These are phyloP conservation scores for Fraxinus sp. DNA, from an alignment of 305 asterid genomes.

Conservation along the genomic window DNA sequence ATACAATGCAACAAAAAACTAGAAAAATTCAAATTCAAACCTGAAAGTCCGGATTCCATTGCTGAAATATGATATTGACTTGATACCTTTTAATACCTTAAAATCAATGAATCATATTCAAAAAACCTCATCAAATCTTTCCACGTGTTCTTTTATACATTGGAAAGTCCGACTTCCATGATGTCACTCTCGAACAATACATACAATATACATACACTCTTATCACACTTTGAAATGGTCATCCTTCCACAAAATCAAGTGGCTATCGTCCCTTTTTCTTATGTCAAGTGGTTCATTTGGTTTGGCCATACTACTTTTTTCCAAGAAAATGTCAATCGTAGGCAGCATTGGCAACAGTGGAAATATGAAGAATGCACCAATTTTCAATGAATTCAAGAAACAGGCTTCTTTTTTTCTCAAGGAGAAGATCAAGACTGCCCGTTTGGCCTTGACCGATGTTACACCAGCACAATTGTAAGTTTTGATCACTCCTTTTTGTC, in stretches of 20 bases:
- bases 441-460: slow-evolving; percentile 88
- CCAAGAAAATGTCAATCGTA: slow-evolving; percentile 53
- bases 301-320: background rate
- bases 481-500: background rate
- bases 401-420: slow-evolving; percentile 86
- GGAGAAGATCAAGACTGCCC: slow-evolving; percentile 92
- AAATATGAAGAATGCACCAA: slow-evolving; percentile 46
- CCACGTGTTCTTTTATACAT: background rate
- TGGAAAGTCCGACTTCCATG: background rate
- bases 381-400: slow-evolving; percentile 75
- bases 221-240: background rate
- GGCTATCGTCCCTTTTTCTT: background rate
- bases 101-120: background rate
- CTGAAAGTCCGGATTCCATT: background rate
- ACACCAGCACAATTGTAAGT: slow-evolving; percentile 77
- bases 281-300: background rate
- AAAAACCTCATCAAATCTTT: background rate
- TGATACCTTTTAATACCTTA: background rate
- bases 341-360: slow-evolving; percentile 33
- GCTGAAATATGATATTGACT: background rate
- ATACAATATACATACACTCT: background rate
- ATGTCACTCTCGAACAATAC: background rate
- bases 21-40: background rate
- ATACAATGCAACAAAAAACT: background rate
- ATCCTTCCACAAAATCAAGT: background rate